Conservation (phyloP, 306 rosid genomes). For the Malus sieversii region DNA sequence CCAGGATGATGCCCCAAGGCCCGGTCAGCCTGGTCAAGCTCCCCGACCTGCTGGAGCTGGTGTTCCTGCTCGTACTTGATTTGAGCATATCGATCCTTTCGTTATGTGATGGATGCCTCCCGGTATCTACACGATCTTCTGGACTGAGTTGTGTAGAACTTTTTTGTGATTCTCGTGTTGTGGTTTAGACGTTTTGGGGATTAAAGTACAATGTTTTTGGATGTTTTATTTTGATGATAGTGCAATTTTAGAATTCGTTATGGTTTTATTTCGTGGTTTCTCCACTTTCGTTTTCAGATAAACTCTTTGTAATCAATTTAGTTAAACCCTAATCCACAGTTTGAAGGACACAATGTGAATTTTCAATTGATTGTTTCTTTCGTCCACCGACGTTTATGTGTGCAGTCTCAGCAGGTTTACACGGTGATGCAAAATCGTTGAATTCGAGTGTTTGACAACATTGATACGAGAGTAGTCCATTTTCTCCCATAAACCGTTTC, state of each 20-base stretch:
- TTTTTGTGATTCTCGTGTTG: not conserved
- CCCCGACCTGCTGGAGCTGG: constrained; percentile 52
- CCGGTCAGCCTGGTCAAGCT: constrained; percentile 65
- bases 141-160: constrained; percentile 9
- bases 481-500: not conserved
- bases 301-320: too few species aligned
- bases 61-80: constrained; percentile 38
- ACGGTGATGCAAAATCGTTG: not conserved
- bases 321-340: too few species aligned
- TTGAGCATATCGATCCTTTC: not conserved
- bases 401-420: too few species aligned
- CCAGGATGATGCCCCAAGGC: constrained; percentile 63
- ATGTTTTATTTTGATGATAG: not conserved
- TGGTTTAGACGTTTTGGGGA: not conserved
- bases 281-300: too few species aligned
- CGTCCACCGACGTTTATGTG: not conserved
- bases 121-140: not conserved
- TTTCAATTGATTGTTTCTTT: too few species aligned
- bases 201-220: not conserved
- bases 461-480: not conserved
- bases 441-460: not conserved
- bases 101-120: not conserved
- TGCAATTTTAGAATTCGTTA: not conserved
- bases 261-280: not conserved
- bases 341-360: too few species aligned